These are phyloP conservation scores for Saccharomycopsis babjevae DNA, from an alignment of 805 yeast species.

Conservation along the genomic window DNA sequence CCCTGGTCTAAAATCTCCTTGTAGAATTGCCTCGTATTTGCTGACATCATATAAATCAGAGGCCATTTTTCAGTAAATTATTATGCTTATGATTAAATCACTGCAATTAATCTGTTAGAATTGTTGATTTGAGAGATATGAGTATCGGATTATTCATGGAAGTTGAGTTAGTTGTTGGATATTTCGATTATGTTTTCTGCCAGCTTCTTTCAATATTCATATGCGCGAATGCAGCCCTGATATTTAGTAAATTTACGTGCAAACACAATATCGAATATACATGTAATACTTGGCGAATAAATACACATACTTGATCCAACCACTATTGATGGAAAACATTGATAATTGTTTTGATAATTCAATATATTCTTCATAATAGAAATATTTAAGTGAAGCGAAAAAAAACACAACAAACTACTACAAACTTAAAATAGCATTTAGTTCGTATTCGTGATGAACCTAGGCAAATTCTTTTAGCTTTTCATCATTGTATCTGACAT, in stretches of 20 bases:
- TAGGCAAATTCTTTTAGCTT: constrained; percentile 1
- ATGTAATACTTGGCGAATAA: too few species aligned
- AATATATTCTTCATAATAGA: not conserved
- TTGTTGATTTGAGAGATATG: too few species aligned
- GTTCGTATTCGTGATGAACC: not conserved
- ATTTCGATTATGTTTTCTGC: not conserved
- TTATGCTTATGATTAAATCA: too few species aligned
- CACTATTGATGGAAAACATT: too few species aligned
- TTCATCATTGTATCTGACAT: constrained; percentile 48
- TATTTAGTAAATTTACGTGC: not conserved
- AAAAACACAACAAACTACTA: not conserved
- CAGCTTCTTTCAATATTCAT: not conserved
- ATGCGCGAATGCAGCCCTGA: not conserved
- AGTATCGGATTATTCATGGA: not conserved
- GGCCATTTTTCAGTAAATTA: not conserved
- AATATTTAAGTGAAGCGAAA: not conserved
- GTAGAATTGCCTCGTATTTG: not conserved
- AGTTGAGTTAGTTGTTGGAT: not conserved
- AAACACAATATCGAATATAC: not conserved
- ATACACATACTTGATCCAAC: too few species aligned
- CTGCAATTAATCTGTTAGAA: too few species aligned
- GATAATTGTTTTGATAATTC: too few species aligned
- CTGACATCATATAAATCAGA: constrained; percentile 3
- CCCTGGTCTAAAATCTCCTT: constrained; percentile 1
- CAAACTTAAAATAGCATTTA: too few species aligned